Conservation (phyloP, 805 yeast species). For the Candida silvicultrix region DNA sequence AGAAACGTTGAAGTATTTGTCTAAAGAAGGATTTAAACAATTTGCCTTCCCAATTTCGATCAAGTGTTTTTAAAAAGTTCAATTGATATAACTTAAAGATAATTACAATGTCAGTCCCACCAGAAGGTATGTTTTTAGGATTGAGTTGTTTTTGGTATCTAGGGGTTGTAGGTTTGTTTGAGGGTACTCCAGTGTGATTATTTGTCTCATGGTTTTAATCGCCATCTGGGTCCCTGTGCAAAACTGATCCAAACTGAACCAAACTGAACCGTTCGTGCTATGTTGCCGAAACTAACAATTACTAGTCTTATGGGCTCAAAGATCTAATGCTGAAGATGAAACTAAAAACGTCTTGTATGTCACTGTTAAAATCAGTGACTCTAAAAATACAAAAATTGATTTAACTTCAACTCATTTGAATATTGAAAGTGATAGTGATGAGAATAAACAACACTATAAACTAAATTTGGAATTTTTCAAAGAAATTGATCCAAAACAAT, state of each 20-base stretch:
- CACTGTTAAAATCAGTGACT: conserved; percentile 70
- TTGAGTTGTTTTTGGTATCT: too few species aligned
- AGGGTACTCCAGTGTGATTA: too few species aligned
- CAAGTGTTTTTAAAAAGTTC: background rate
- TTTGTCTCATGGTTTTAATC: background rate
- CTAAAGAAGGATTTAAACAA: too few species aligned
- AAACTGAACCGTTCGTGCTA: too few species aligned
- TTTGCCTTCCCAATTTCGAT: too few species aligned
- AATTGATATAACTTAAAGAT: background rate
- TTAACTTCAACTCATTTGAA: conserved; percentile 50
- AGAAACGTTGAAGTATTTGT: background rate
- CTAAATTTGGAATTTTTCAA: conserved; percentile 70
- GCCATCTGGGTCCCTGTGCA: background rate
- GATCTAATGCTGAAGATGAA: conserved; percentile 70
- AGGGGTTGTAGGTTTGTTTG: background rate
- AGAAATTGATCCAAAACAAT: conserved; percentile 61
- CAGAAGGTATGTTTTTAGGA: conserved; percentile 7
- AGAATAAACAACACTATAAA: conserved; percentile 42
- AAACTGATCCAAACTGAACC: too few species aligned
- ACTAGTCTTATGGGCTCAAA: conserved; percentile 91
- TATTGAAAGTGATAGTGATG: conserved; percentile 45
- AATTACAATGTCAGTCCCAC: conserved; percentile 4
- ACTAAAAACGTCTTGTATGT: conserved; percentile 70
- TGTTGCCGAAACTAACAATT: background rate
- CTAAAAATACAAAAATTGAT: conserved; percentile 53